Base-by-base conservation (phyloP, 1,284 basidiomycete species). In the Ganoderma lucidum region DNA sequence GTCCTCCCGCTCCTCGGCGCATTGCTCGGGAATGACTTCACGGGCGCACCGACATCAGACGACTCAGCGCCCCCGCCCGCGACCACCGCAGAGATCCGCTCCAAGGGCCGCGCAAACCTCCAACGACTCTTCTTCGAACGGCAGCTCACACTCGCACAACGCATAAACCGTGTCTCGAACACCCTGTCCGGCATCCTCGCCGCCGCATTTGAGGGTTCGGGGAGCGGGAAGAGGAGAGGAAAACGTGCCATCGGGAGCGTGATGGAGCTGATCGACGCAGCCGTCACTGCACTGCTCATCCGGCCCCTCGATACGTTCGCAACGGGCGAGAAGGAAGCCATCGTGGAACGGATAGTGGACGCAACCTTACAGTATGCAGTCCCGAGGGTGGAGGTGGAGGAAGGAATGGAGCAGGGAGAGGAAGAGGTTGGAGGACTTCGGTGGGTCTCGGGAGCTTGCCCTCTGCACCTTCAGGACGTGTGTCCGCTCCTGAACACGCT, bases 1-100 rank as follows among this genome's bases (percentile, higher is more conserved):
- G 85, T 95, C 62, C 87, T 97, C 23, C 95, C 96, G 1, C 85
- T 97, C 12, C 84, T 97, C n/a, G 94, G 92, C 12, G 91, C 94
- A 2, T 82, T 97, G 1, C 87, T 95, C 10, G 96, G 96, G 39
- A 97, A 96, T 78, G 96, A 97, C 79, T 95, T 91, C 76, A 76
- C 85, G 79, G 73, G 83, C 81, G 53, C 81, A 79, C 70, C 69
- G 81, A 41, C 81, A 79, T 71, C 70, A 14, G 71, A 72, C 17
- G 74, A 74, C 65, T 80, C 83, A 32, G 81, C 81, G 41, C 74
- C 73, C 5, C 53, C 70, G 1, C 68, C 68, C 1, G 66, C 45
- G 35, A 73, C 74, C 9, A 71, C 73, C 14, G 68, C 70, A 1
- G 71, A 74, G 39, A 64, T 72, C 44, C 71, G 68, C 41, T 28